Evolutionary conservation across 2,329 filamentous ascomycete species (phyloP).

Genomic region (Cordyceps cateniannulata): DNA sequence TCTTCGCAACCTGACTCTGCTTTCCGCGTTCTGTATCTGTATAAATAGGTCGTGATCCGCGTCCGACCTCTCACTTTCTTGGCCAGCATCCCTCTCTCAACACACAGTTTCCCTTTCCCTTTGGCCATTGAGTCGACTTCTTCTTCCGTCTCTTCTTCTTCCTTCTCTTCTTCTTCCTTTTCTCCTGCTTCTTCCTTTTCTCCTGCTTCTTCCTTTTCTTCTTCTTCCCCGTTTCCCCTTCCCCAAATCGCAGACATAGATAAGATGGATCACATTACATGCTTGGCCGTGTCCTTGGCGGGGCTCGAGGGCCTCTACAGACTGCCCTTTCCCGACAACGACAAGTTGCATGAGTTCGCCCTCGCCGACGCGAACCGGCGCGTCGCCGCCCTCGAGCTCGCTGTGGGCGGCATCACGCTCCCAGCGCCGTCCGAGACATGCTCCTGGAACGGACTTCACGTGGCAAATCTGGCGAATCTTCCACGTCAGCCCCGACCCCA

Average conservation of each 20-base stretch:
- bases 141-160: background rate
- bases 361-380: background rate
- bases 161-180: background rate
- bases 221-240: too few relatives aligned
- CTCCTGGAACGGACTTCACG: background rate
- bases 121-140: background rate
- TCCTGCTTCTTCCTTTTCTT: background rate
- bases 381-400: background rate
- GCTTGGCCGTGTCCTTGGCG: background rate
- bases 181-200: background rate
- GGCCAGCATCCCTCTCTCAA: background rate
- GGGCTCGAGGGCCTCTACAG: background rate
- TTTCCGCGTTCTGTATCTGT: background rate
- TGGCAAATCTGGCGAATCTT: background rate
- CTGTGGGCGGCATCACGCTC: background rate
- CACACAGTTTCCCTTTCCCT: background rate
- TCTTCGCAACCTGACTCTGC: too few relatives aligned
- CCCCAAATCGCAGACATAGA: too few relatives aligned
- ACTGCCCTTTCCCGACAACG: background rate
- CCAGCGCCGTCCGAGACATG: background rate
- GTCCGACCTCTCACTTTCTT: too few relatives aligned
- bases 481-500: too few relatives aligned
- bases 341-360: background rate
- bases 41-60: too few relatives aligned
- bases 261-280: background rate